phyloP scores from a whole-genome alignment of 345 rosid genomes.

The Eucalyptus microcorys region DNA sequence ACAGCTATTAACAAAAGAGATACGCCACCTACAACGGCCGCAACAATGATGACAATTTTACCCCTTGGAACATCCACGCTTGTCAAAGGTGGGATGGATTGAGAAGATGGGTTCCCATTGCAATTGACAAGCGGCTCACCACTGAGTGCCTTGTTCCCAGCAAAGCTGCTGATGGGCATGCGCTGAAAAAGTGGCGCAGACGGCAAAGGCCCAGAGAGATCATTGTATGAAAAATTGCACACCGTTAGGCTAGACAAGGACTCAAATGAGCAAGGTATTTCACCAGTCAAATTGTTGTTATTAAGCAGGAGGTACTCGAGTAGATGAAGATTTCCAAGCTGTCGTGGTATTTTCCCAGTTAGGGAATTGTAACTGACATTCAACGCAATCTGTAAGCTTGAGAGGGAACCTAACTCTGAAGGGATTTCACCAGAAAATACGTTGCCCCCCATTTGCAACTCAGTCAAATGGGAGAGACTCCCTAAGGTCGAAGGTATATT shows the following conservation, averaged over 20 bases:
- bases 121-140: constrained; percentile 59
- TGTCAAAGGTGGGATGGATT: constrained; percentile 7
- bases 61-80: constrained; percentile 18
- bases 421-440: constrained; percentile 68
- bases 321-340: constrained; percentile 65
- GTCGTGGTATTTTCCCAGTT: constrained; percentile 56
- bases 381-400: constrained; percentile 86
- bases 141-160: constrained; percentile 71
- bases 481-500: constrained; percentile 60
- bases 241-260: constrained; percentile 61
- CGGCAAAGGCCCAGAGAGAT: constrained; percentile 69
- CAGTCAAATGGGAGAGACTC: constrained; percentile 60
- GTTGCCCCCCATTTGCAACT: constrained; percentile 94
- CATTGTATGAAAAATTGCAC: constrained; percentile 90
- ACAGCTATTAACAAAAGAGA: constrained; percentile 62
- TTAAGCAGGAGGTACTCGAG: constrained; percentile 61
- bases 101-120: constrained; percentile 18
- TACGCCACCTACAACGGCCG: constrained; percentile 58
- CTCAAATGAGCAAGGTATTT: constrained; percentile 57
- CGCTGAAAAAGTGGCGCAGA: constrained; percentile 38
- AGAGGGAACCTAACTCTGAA: constrained; percentile 58
- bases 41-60: constrained; percentile 39
- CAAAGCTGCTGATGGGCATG: constrained; percentile 46
- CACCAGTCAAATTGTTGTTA: constrained; percentile 69
- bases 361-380: constrained; percentile 77